phyloP scores from a whole-genome alignment of 345 rosid species.

The Crucihimalaya himalaica region DNA sequence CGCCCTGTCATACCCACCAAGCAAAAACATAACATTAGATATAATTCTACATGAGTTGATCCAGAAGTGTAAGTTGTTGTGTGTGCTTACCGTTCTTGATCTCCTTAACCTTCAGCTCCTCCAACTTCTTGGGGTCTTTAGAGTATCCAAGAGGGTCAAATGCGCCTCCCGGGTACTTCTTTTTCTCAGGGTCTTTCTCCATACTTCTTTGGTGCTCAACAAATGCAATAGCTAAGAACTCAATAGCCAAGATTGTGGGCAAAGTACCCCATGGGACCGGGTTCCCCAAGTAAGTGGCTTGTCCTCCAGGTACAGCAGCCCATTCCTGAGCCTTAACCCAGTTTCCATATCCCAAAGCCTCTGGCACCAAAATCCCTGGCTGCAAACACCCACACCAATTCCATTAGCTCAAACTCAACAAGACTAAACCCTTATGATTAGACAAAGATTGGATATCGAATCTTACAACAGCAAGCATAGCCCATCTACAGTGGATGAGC shows the following conservation, averaged over 20 bases:
- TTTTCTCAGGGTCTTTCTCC: slow-evolving; percentile 96
- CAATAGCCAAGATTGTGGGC: slow-evolving; percentile 80
- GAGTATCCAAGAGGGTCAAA: slow-evolving; percentile 97
- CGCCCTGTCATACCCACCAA: slow-evolving; percentile 55
- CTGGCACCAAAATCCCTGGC: slow-evolving; percentile 94
- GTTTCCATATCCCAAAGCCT: slow-evolving; percentile 94
- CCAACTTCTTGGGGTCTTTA: slow-evolving; percentile 88
- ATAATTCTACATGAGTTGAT: background rate
- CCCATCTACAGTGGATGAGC: slow-evolving; percentile 98
- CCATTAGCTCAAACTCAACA: background rate
- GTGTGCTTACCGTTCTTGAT: slow-evolving; percentile 71
- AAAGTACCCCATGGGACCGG: slow-evolving; percentile 99
- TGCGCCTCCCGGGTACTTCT: slow-evolving; percentile 98
- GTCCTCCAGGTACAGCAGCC: slow-evolving; percentile 97
- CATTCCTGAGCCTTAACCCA: slow-evolving; percentile 99
- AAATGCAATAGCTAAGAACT: slow-evolving; percentile 81
- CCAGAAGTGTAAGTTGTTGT: background rate
- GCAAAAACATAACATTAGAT: slow-evolving; percentile 13
- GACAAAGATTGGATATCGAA: slow-evolving; percentile 10
- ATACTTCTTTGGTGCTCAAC: slow-evolving; percentile 98
- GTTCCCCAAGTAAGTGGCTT: slow-evolving; percentile 91
- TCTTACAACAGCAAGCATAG: slow-evolving; percentile 98
- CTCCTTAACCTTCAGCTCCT: slow-evolving; percentile 92
- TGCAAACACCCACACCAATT: slow-evolving; percentile 37
- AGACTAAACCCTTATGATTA: background rate